Evolutionary conservation across 2,329 filamentous ascomycete genomes (phyloP), one percentile per base, ranked within the genome.

Genomic region (Neophaeococcomyces mojaviensis): DNA sequence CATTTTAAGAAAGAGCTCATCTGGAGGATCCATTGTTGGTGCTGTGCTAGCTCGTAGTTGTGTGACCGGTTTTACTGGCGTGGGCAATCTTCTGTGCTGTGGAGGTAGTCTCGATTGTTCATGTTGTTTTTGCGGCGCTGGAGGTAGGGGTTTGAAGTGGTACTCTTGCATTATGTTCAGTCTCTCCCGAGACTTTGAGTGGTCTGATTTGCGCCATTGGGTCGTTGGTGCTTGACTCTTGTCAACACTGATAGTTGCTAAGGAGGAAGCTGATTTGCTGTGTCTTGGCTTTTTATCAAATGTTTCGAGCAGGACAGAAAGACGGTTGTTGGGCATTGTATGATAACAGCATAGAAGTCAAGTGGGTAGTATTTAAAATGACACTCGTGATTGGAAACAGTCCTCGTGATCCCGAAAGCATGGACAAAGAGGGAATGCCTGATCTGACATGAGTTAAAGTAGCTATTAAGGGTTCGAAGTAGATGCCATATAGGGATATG

Each of bases 181-280:
- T 4, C 10, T 31, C 28, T 41, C 18, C 33, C 24, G 38, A 7
- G 31, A 51, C 49, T 6, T 26, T n/a, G 32, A 44, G 43, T 19
- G 28, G 32, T 15, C 41, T 32, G 10, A 15, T 24, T 40, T 47
- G 43, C 31, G 42, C 38, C 2, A 50, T 41, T 20, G 48, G 48
- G 36, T 4, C 6, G 18, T 30, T 10, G 31, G 22, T 10, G 30
- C 26, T 33, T 28, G 24, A 31, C 32, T 15, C 12, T 38, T 15
- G 4, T 40, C 28, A 4, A 46, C 32, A 19, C 19, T 32, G 13
- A 36, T 12, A 16, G 49, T 31, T 19, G 31, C 15, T 24, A 51
- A 18, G 16, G 22, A 47, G 24, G 48, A 50, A 9, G 43, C 42
- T 18, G 51, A 54, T 13, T 51, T 49, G 41, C 51, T 47, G 7